Evolutionary conservation across 257 asterid species (phyloP), one percentile per base, ranked within the genome.

Genomic region (Nicotiana undulata): DNA sequence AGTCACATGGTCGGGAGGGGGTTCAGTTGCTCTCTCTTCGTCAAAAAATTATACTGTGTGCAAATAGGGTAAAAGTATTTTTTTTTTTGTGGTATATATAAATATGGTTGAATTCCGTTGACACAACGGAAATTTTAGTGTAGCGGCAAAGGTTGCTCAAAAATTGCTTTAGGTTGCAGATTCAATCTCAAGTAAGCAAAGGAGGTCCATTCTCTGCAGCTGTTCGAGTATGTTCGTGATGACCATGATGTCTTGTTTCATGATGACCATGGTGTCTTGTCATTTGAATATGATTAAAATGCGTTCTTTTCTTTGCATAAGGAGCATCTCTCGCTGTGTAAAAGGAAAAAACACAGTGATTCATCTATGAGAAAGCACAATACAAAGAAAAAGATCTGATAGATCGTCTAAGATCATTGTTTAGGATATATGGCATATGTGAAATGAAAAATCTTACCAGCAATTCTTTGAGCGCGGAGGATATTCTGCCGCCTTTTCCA

Each of bases 401-500:
- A 40, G 49, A 67, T 66, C 52, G 17, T 64, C 37, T 34, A 32
- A 0, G 5, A 17, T 31, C 52, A 66, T 32, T 17, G 34, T 20
- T 28, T 20, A 40, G 3, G n/a, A 70, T 70, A 46, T 20, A 1
- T 22, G n/a, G 3, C 5, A 40, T 24, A 9, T 20, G 78, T 46
- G 78, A 12, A 40, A 60, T 53, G 9, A 72, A 24, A 61, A 26
- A 82, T 59, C 81, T 79, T 84, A 94, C 99, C 97, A 52, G 98
- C 95, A 34, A 92, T 90, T 90, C 91, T 92, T 85, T 91, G 95
- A 83, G 98, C 85, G 66, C 98, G 95, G 75, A 96, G 94, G 83
- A 96, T 88, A 81, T 94, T 96, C 85, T 94, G 94, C 32, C 97
- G 84, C 84, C 99, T 86, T 88, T 92, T 96, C 99, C 98, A 94